Conservation (phyloP, 306 rosid genomes). For the Malus domestica region DNA sequence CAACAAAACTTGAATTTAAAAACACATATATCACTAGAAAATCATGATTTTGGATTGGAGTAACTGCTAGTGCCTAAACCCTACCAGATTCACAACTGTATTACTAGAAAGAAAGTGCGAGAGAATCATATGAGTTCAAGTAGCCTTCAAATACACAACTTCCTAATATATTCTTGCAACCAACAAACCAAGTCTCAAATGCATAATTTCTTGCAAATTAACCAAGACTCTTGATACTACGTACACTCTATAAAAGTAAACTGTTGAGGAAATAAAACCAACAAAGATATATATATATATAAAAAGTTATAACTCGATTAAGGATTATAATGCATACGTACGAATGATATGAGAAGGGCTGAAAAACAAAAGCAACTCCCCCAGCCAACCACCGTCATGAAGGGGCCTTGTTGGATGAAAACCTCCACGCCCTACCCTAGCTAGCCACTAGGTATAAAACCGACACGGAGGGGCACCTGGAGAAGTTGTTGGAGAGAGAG, state of each 20-base stretch:
- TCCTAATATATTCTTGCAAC: not conserved
- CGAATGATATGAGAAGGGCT: not conserved
- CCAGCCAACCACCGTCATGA: not conserved
- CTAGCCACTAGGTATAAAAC: too few species aligned
- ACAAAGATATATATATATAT: not conserved
- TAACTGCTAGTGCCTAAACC: not conserved
- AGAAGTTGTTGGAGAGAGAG: too few species aligned
- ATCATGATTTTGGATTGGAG: not conserved
- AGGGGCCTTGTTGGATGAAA: not conserved
- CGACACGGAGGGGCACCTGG: too few species aligned
- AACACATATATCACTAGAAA: not conserved
- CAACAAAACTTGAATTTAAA: not conserved
- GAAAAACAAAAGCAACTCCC: not conserved
- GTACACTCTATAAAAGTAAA: not conserved
- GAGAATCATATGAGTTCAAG: not conserved
- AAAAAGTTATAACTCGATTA: not conserved
- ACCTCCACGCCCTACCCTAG: constrained; percentile 2
- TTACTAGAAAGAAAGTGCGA: not conserved
- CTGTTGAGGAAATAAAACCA: not conserved
- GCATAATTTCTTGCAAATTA: not conserved
- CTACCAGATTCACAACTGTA: too few species aligned
- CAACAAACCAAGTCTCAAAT: not conserved
- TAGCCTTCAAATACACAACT: not conserved
- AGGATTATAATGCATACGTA: not conserved
- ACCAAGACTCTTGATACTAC: not conserved